Evolutionary conservation across 768 basidiomycete genomes (phyloP).

Genomic region (Rhizopogon vesiculosus): DNA sequence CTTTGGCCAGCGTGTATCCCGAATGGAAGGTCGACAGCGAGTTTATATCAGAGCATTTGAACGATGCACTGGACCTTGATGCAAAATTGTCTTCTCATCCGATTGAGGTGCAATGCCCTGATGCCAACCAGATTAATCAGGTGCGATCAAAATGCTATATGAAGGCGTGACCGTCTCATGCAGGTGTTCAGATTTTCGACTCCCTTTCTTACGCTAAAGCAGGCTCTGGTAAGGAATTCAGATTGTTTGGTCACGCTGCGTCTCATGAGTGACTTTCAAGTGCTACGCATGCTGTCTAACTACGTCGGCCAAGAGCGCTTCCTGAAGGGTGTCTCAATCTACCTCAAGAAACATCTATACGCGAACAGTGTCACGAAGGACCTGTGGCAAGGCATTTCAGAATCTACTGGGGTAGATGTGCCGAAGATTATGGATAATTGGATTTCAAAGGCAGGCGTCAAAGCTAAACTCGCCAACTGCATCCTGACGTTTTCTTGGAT

Average conservation of each 20-base stretch:
- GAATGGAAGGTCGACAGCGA: constrained; percentile 82
- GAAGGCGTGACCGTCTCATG: not conserved
- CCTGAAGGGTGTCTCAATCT: constrained; percentile 83
- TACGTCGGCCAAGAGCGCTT: constrained; percentile 89
- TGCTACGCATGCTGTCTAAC: constrained; percentile 90
- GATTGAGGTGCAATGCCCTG: constrained; percentile 86
- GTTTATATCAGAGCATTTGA: constrained; percentile 78
- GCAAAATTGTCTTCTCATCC: constrained; percentile 87
- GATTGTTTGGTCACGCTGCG: not conserved
- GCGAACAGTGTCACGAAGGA: constrained; percentile 82
- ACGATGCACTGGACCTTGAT: constrained; percentile 76
- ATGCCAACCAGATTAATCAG: constrained; percentile 81
- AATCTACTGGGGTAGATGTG: constrained; percentile 71
- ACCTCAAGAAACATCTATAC: constrained; percentile 86
- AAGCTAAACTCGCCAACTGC: not conserved
- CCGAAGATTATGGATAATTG: constrained; percentile 85
- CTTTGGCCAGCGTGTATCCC: constrained; percentile 45
- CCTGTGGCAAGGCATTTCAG: constrained; percentile 81
- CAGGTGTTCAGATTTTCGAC: constrained; percentile 70
- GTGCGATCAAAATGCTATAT: constrained; percentile 21
- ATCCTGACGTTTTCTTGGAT: not conserved
- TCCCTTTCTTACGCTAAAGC: constrained; percentile 83
- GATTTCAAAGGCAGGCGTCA: constrained; percentile 62
- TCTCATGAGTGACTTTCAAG: constrained; percentile 26
- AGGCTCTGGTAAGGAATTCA: constrained; percentile 51